Conservation (phyloP, 2,329 filamentous ascomycete genomes). For the Raffaelea albimanens region DNA sequence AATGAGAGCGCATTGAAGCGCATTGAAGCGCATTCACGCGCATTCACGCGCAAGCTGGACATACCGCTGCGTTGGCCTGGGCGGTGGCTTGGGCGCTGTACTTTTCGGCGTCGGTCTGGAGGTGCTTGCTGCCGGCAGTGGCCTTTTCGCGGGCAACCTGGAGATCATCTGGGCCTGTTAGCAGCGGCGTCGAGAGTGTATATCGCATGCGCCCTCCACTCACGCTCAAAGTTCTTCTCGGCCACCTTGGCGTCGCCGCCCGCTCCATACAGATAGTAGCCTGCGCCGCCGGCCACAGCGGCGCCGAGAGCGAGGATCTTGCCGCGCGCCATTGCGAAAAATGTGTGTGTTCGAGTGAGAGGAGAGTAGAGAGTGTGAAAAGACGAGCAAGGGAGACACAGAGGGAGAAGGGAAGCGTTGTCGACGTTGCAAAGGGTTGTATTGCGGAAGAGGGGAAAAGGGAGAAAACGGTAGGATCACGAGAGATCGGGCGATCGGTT, state of each 20-base stretch:
- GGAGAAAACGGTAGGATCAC: not conserved
- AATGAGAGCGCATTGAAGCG: too few species aligned
- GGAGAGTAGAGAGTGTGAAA: conserved; percentile 13
- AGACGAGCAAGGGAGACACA: not conserved
- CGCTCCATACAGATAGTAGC: conserved; percentile 86
- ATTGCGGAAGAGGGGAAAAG: not conserved
- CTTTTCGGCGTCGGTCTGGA: conserved; percentile 55
- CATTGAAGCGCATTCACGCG: too few species aligned
- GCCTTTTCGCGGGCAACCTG: conserved; percentile 57
- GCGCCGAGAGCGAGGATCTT: conserved; percentile 41
- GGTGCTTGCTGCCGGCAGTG: conserved; percentile 56
- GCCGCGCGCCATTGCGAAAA: not conserved
- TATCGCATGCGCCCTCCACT: conserved; percentile 20
- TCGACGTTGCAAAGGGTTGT: not conserved
- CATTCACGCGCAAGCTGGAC: conserved; percentile 22
- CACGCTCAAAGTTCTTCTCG: conserved; percentile 82
- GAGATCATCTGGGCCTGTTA: conserved; percentile 79
- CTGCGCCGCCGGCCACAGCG: conserved; percentile 56
- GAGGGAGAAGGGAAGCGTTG: not conserved
- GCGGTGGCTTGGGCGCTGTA: conserved; percentile 52
- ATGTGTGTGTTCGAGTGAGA: conserved; percentile 38
- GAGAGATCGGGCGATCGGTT: not conserved
- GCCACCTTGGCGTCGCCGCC: conserved; percentile 74
- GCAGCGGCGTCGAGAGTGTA: not conserved
- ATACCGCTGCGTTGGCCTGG: conserved; percentile 61